A percentile compares a stretch with the other conserved stretches of the same genome.
Conservation (phyloP, 225 moss, liverwort and hornwort genomes). For the Marchantia paleacea region DNA sequence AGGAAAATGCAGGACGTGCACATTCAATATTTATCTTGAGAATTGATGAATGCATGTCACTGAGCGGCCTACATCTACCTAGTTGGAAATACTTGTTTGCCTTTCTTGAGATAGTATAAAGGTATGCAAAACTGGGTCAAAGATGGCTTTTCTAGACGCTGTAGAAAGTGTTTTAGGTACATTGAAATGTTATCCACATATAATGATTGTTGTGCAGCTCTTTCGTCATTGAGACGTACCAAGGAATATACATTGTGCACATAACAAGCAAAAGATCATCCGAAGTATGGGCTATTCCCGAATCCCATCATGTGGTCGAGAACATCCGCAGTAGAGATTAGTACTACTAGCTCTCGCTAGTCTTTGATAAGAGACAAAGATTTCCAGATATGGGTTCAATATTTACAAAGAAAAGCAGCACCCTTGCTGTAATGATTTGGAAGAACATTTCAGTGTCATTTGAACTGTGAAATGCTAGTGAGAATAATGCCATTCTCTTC, state of each 20-base stretch:
- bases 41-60: too few relatives aligned
- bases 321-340: neutral
- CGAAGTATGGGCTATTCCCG: neutral
- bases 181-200: neutral
- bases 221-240: neutral
- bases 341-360: neutral
- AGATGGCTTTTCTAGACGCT: too few relatives aligned
- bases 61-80: too few relatives aligned
- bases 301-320: neutral
- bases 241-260: neutral
- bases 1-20: too few relatives aligned
- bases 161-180: neutral
- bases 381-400: neutral
- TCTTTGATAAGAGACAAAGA: neutral
- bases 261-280: neutral
- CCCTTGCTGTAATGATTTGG: neutral
- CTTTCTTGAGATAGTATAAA: too few relatives aligned
- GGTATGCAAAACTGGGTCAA: too few relatives aligned
- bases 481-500: neutral
- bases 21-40: too few relatives aligned
- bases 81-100: too few relatives aligned
- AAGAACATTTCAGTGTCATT: neutral
- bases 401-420: too few relatives aligned
- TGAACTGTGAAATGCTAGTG: neutral
- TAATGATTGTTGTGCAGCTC: neutral